Evolutionary conservation across 352 stramenopile species (phyloP), one percentile per base, ranked within the genome.

Genomic region (Pythium phragmiticola): DNA sequence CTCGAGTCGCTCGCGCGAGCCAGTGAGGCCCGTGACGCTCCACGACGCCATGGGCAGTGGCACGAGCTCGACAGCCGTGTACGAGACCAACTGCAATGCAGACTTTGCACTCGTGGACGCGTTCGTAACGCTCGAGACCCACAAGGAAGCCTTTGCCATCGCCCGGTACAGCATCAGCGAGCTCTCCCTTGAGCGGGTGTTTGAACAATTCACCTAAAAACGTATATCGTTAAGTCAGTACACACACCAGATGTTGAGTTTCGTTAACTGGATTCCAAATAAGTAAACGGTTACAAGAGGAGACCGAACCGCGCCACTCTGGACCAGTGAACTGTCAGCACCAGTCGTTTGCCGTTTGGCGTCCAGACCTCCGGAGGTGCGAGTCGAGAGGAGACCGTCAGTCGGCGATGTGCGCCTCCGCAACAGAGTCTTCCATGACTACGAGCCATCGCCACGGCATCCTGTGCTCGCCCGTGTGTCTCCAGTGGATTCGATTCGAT

Each of bases 141-240:
- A 78, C 57, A 97, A 97, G 74, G 30, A 58, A 6, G 58, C 52
- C 23, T 88, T 96, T 52, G 48, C 70, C 13, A 89, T 98, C 50
- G 70, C 83, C 53, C 87, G 95, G 54, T 98, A 98, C 73, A 95
- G 77, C 61, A 77, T 98, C 36, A 95, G 84, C 43, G 91, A 98
- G 63, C 74, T 95, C 41, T 96, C 91, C 1, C 78, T 98, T 2
- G 94, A 98, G 72, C 85, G 89, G 21, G 89, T 98, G 16, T 98
- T 98, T 69, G 94, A 97, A 70, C 78, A 96, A 61, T 97, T 98
- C 58, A 92, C 90, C 46, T 88, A 68, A 78, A 26, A 7, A 19
- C 62, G 37, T 57, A 52, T 4, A 16, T 30, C 12, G 19, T 17
- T 50, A 63, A 43, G 56, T 17, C n/a, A 64, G 26, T 52, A 57